Evolutionary conservation across 371 early-diverging fungal genomes (phyloP).

Genomic region (Circinella umbellata): DNA sequence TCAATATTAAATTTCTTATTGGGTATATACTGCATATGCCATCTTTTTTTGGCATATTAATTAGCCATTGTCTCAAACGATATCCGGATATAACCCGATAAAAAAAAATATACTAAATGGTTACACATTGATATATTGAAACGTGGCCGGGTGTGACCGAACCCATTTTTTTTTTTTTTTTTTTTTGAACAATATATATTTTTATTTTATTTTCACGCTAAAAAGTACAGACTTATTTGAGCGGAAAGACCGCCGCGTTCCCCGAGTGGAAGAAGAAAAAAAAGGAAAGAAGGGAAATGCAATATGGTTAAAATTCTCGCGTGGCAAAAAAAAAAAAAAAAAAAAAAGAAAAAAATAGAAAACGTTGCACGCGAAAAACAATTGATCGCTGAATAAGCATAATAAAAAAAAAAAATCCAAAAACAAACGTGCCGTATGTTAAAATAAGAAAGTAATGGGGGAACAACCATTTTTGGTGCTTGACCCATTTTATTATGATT

Average conservation of each 20-base stretch:
- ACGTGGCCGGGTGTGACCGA: conserved; percentile 13
- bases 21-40: too few species aligned
- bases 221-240: not conserved
- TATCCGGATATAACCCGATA: not conserved
- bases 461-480: conserved; percentile 1
- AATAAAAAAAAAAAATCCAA: not conserved
- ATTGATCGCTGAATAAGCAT: conserved; percentile 9
- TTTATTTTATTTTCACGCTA: too few species aligned
- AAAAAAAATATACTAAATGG: not conserved
- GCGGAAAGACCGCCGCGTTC: conserved; percentile 7
- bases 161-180: not conserved
- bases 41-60: conserved; percentile 3
- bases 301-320: not conserved
- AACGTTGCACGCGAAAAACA: conserved; percentile 6
- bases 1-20: too few species aligned
- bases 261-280: too few species aligned
- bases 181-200: not conserved
- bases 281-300: not conserved
- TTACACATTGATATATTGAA: too few species aligned
- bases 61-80: not conserved
- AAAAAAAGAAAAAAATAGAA: too few species aligned
- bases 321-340: conserved; percentile 6
- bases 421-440: not conserved
- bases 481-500: not conserved
- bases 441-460: not conserved